Base-by-base conservation (phyloP, 495 filamentous ascomycete species). In the Penicillium lividum region DNA sequence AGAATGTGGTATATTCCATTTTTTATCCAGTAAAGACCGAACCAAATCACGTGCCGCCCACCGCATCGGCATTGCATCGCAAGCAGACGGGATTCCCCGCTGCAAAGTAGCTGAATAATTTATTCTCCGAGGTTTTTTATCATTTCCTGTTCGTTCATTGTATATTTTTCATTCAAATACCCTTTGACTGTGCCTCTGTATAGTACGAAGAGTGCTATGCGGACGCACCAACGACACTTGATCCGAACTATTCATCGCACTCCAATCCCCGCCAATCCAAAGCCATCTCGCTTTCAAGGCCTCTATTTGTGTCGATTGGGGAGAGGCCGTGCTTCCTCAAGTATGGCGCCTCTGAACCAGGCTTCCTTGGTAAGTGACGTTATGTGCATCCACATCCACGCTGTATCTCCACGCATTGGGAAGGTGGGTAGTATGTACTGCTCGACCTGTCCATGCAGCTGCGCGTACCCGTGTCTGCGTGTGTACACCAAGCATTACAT, bases 381-480 rank as follows among this genome's bases (percentile, higher is more conserved):
- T 40, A 40, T 40, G 38, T 40, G 38, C 38, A 40, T n/a, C 7
- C 5, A 40, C 13, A 16, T 40, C 4, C 15, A 16, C 38, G 2
- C 38, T 40, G 38, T n/a, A 16, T 40, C 15, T 40, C 15, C n/a
- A 40, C 38, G 15, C 15, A n/a, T 40, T 40, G 38, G 38, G 38
- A 40, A 16, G 31, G 31, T 33, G 31, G 31, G 31, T 40, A 16
- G 38, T 40, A 40, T 13, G 6, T 40, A 4, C 38, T 40, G 38
- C 38, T 40, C 38, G 38, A 40, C 13, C 38, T 40, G n/a, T 6
- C 5, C n/a, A 40, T 40, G 38, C 38, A 40, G 2, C 15, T 40
- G 43, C 51, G 50, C 31, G 38, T 56, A 54, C 25, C 53, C 51
- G 47, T 11, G 47, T 18, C 28, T 30, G 53, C 45, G 49, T 59